Conservation (phyloP, 805 yeast genomes). For the Schwanniomyces occidentalis region DNA sequence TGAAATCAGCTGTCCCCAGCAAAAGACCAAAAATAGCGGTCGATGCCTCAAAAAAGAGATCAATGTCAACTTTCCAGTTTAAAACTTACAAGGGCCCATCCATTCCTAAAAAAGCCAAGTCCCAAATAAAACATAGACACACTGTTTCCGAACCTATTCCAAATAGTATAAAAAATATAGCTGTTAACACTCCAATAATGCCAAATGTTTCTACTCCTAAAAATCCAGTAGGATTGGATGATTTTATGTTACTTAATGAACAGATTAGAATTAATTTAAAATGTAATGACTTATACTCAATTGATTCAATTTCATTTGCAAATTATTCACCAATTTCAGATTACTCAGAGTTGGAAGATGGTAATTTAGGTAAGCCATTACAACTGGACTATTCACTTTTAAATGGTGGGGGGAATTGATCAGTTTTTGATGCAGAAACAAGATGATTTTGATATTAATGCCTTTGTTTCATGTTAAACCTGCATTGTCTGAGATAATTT, state of each 20-base stretch:
- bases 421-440: constrained; percentile 22
- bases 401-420: constrained; percentile 18
- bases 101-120: constrained; percentile 4
- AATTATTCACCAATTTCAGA: constrained; percentile 21
- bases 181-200: not conserved
- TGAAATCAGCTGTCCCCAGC: constrained; percentile 10
- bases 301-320: constrained; percentile 1
- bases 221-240: constrained; percentile 21
- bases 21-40: constrained; percentile 29
- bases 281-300: constrained; percentile 7
- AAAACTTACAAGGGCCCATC: constrained; percentile 31
- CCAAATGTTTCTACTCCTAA: constrained; percentile 5
- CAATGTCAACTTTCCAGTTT: constrained; percentile 19
- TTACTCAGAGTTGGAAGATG: constrained; percentile 19
- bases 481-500: no score
- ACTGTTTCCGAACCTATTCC: constrained; percentile 22
- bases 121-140: constrained; percentile 20
- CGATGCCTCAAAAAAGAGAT: constrained; percentile 11
- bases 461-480: constrained; percentile 17
- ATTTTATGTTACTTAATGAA: constrained; percentile 27
- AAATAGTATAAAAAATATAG: constrained; percentile 2
- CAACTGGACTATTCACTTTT: constrained; percentile 15
- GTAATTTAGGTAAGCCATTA: constrained; percentile 11
- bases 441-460: constrained; percentile 31
- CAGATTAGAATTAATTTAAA: constrained; percentile 17